phyloP scores from a whole-genome alignment of 768 basidiomycete genomes.

The Mrakia blollopis region DNA sequence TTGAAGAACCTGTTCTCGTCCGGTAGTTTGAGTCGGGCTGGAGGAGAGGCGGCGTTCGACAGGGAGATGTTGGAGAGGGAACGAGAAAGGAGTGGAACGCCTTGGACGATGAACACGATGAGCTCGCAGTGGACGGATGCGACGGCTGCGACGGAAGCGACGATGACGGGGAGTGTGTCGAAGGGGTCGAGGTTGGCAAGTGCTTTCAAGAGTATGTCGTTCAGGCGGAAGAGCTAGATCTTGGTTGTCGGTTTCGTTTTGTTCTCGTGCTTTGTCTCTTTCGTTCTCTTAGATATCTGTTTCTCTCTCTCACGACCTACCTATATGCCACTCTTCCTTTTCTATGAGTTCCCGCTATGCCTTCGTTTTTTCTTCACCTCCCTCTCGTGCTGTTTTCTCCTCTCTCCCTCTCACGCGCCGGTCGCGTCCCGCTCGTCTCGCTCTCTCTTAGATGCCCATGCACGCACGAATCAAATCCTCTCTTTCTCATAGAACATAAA shows the following conservation, averaged over 20 bases:
- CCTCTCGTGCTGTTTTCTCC: too few species aligned
- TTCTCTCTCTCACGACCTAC: not conserved
- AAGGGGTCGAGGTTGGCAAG: conserved; percentile 10
- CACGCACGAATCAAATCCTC: not conserved
- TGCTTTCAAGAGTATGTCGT: conserved; percentile 7
- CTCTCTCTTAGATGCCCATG: not conserved
- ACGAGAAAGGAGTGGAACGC: conserved; percentile 17
- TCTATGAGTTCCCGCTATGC: not conserved
- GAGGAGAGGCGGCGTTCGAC: not conserved
- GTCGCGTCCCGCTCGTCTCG: not conserved
- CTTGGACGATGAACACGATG: conserved; percentile 20
- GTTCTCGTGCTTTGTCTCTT: not conserved
- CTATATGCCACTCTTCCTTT: not conserved
- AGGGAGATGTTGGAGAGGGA: conserved; percentile 13
- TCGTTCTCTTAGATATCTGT: not conserved
- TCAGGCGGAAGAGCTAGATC: conserved; percentile 11
- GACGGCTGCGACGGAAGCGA: not conserved
- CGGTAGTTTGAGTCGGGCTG: not conserved
- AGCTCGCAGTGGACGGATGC: conserved; percentile 12
- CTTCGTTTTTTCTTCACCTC: not conserved
- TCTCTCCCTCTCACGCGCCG: not conserved
- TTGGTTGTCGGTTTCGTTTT: not conserved
- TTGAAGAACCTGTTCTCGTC: not conserved
- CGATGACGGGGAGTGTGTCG: not conserved
- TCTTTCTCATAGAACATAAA: too few species aligned